Conservation (phyloP, 257 asterid species). For the Solanum arcanum region DNA sequence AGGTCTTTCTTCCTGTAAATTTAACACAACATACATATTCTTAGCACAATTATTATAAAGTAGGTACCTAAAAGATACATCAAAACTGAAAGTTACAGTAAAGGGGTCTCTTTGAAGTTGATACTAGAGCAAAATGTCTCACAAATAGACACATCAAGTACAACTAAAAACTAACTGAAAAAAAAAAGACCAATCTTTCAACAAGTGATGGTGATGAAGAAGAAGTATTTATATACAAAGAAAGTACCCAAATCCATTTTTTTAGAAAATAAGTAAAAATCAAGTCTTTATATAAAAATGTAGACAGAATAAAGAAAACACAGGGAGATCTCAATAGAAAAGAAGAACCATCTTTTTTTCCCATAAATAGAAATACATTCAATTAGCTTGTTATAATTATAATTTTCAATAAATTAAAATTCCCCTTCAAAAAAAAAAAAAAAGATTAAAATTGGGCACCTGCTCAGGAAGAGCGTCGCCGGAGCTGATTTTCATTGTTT, state of each 20-base stretch:
- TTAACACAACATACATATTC: slow-evolving; percentile 10
- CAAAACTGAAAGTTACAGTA: slow-evolving; percentile 5
- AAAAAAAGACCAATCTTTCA: neutral
- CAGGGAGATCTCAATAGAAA: neutral
- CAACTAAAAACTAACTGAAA: neutral
- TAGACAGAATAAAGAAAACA: slow-evolving; percentile 25
- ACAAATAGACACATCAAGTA: slow-evolving; percentile 6
- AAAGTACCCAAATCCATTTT: neutral
- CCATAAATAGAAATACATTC: neutral
- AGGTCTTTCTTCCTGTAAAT: slow-evolving; percentile 55
- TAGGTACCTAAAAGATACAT: slow-evolving; percentile 3
- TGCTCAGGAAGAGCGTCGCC: slow-evolving; percentile 34
- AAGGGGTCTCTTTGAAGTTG: slow-evolving; percentile 8
- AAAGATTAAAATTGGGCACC: slow-evolving; percentile 15
- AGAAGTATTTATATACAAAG: neutral
- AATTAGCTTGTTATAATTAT: neutral
- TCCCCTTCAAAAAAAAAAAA: neutral
- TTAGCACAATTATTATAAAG: slow-evolving; percentile 7
- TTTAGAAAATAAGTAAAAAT: neutral
- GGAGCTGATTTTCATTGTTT: slow-evolving; percentile 43
- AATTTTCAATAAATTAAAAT: neutral
- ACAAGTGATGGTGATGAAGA: neutral
- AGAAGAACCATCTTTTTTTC: neutral
- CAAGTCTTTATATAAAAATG: neutral
- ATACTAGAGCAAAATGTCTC: slow-evolving; percentile 20